Evolutionary conservation across 1,139 yeast species (phyloP).

Genomic region (Schizosaccharomyces versatilis): DNA sequence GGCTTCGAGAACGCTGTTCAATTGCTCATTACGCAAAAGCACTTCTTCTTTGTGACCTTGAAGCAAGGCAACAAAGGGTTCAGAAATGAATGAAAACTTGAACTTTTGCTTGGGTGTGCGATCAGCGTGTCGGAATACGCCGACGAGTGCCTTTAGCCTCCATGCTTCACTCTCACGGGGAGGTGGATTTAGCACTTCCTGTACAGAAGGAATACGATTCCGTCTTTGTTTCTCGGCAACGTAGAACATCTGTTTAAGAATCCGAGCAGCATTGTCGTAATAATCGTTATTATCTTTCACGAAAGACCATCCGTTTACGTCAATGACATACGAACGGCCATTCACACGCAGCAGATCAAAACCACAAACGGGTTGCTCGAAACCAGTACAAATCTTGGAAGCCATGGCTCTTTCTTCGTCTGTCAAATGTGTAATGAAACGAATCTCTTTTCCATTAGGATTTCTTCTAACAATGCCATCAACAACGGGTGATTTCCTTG

Average conservation of each 20-base stretch:
- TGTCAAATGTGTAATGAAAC: conserved; percentile 64
- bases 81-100: conserved; percentile 80
- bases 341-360: conserved; percentile 79
- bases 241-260: conserved; percentile 50
- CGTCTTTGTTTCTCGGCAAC: conserved; percentile 36
- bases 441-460: conserved; percentile 89
- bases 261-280: conserved; percentile 64
- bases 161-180: conserved; percentile 68
- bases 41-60: conserved; percentile 94
- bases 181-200: conserved; percentile 11
- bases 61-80: conserved; percentile 60
- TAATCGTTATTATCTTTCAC: conserved; percentile 80
- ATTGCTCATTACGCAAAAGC: conserved; percentile 68
- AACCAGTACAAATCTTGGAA: conserved; percentile 42
- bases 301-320: conserved; percentile 93
- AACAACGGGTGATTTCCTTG: conserved; percentile 93
- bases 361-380: conserved; percentile 94
- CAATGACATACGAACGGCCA: conserved; percentile 80
- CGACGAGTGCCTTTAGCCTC: conserved; percentile 84
- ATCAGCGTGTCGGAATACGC: conserved; percentile 90
- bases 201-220: conserved; percentile 12
- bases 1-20: conserved; percentile 66
- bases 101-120: conserved; percentile 97
- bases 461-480: conserved; percentile 95
- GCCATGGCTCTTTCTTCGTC: conserved; percentile 67